Evolutionary conservation across 2,329 filamentous ascomycete genomes (phyloP).

Genomic region (Trichophyton simii): DNA sequence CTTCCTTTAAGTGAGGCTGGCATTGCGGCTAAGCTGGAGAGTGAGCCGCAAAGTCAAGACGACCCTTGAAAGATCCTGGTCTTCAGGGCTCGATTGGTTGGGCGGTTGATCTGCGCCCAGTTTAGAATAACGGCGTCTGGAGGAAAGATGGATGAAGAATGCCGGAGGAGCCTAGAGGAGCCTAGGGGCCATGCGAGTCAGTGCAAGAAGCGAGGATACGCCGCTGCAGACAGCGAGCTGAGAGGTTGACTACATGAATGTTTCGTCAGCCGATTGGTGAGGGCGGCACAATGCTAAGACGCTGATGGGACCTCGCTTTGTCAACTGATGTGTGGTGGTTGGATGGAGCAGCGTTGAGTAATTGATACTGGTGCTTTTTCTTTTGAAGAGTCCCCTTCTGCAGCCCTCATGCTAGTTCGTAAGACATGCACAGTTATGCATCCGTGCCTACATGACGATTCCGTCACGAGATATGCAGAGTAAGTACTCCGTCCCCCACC

Average conservation of each 20-base stretch:
- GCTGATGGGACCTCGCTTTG: background rate
- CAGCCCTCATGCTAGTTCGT: background rate
- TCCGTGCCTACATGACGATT: background rate
- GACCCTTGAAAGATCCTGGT: slow-evolving; percentile 1
- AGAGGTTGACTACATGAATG: background rate
- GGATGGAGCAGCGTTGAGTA: background rate
- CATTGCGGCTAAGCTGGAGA: background rate
- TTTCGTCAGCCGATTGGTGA: background rate
- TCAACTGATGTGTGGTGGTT: background rate
- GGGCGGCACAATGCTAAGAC: background rate
- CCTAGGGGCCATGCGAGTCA: background rate
- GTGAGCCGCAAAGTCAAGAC: background rate
- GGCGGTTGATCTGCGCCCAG: slow-evolving; percentile 1
- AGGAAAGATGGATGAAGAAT: background rate
- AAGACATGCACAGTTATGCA: background rate
- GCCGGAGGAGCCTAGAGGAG: background rate
- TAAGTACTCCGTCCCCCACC: background rate
- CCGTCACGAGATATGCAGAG: background rate
- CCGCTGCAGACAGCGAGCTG: background rate
- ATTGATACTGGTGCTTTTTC: background rate
- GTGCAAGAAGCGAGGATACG: background rate
- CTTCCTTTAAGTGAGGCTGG: background rate
- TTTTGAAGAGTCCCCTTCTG: background rate
- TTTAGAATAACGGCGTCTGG: slow-evolving; percentile 3
- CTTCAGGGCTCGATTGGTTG: background rate